These are phyloP conservation scores for Cyclotella choctawhatcheeana DNA, from an alignment of 108 stramenopile species.

Conservation along the genomic window DNA sequence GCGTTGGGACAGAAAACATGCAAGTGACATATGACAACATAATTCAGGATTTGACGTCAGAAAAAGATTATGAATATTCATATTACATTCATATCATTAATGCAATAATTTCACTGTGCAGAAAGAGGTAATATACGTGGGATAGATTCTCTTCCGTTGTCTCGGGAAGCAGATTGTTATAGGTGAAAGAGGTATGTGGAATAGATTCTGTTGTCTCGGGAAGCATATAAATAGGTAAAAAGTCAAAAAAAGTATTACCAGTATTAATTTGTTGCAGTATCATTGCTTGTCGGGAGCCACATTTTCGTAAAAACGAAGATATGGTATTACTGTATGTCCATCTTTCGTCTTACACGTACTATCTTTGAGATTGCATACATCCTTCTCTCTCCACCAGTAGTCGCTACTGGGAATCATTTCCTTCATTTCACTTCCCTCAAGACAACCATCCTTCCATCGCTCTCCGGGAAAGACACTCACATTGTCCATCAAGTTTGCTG, in stretches of 20 bases:
- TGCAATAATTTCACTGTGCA: constrained; percentile 65
- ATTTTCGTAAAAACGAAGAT: constrained; percentile 7
- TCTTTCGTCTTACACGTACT: not conserved
- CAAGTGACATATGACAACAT: too few relatives aligned
- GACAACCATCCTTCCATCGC: constrained; percentile 14
- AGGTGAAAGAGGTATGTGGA: too few relatives aligned
- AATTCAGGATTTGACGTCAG: too few relatives aligned
- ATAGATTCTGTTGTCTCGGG: too few relatives aligned
- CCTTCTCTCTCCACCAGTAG: constrained; percentile 4
- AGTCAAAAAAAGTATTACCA: too few relatives aligned
- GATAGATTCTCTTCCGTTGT: constrained; percentile 62
- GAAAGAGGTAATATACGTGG: constrained; percentile 51
- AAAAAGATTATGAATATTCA: too few relatives aligned
- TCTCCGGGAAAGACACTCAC: constrained; percentile 19
- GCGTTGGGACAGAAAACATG: too few relatives aligned
- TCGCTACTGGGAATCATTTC: constrained; percentile 2
- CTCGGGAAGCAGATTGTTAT: constrained; percentile 44
- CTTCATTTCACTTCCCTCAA: constrained; percentile 7
- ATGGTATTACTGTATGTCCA: not conserved
- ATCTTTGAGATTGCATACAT: constrained; percentile 5
- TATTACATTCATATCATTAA: too few relatives aligned
- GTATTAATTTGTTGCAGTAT: not conserved
- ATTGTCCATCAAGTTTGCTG: constrained; percentile 11
- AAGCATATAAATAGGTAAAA: too few relatives aligned
- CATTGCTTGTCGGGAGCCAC: not conserved